Percentiles rank a stretch among this genome's conserved stretches.
These are phyloP conservation scores for Colletotrichum cordylinicola DNA, from an alignment of 2,329 filamentous ascomycete genomes.

Conservation along the genomic window DNA sequence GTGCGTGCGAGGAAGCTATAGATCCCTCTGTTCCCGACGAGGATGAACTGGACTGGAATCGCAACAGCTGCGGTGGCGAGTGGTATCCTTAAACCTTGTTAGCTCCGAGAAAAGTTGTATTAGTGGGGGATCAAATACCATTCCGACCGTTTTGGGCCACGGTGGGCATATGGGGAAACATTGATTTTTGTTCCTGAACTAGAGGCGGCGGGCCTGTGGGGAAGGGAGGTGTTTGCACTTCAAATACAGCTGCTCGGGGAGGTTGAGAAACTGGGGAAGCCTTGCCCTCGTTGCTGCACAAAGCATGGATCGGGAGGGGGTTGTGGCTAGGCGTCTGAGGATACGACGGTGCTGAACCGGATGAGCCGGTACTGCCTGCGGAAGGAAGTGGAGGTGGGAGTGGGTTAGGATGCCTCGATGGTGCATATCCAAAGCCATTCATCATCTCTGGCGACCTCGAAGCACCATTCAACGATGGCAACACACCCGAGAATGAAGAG, in stretches of 20 bases:
- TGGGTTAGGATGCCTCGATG: neutral
- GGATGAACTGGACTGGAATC: conserved; percentile 18
- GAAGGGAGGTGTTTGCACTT: conserved; percentile 19
- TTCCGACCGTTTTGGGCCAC: neutral
- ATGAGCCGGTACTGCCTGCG: conserved; percentile 47
- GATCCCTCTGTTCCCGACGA: conserved; percentile 14
- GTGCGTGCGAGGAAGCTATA: conserved; percentile 14
- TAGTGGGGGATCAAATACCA: neutral
- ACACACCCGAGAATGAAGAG: conserved; percentile 47
- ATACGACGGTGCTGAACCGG: conserved; percentile 32
- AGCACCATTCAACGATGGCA: conserved; percentile 33
- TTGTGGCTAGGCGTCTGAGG: conserved; percentile 55
- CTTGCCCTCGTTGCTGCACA: conserved; percentile 49
- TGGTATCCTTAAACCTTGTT: conserved; percentile 17
- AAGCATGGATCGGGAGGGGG: conserved; percentile 58
- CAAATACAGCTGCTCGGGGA: neutral
- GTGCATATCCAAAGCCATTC: neutral
- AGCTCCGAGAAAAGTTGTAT: conserved; percentile 4
- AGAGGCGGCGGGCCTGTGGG: conserved; percentile 5
- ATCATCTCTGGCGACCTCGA: conserved; percentile 14
- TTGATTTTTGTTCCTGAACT: conserved; percentile 21
- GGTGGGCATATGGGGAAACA: neutral
- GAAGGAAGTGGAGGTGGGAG: conserved; percentile 48
- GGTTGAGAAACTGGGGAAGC: conserved; percentile 23
- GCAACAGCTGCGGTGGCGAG: conserved; percentile 13